phyloP scores from a whole-genome alignment of 257 asterid genomes.

The Ocimum tenuiflorum region DNA sequence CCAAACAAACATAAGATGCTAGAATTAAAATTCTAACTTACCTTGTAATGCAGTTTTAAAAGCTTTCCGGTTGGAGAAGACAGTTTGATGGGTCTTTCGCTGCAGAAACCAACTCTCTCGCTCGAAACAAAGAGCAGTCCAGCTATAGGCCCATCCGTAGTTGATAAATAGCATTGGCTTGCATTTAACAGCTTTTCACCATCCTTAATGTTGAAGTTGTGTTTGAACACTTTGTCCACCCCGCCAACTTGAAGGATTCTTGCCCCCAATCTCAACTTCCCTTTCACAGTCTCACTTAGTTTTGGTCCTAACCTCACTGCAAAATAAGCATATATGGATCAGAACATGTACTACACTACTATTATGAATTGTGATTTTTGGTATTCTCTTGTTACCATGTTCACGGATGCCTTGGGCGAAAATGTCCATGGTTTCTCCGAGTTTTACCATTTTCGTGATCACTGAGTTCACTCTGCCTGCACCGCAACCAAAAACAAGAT shows the following conservation, averaged over 20 bases:
- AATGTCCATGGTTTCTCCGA: slow-evolving; percentile 20
- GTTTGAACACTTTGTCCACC: slow-evolving; percentile 26
- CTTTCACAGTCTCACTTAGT: slow-evolving; percentile 28
- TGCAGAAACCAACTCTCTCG: slow-evolving; percentile 30
- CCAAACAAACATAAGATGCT: too few species aligned
- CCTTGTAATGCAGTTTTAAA: slow-evolving; percentile 27
- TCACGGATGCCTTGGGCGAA: slow-evolving; percentile 22
- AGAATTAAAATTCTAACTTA: not conserved
- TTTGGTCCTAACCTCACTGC: slow-evolving; percentile 28
- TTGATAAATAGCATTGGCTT: slow-evolving; percentile 29
- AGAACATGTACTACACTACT: not conserved
- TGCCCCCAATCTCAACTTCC: slow-evolving; percentile 31
- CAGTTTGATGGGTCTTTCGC: slow-evolving; percentile 26
- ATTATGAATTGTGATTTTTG: not conserved
- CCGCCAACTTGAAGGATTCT: slow-evolving; percentile 27
- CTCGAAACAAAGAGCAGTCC: slow-evolving; percentile 28
- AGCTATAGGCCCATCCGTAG: slow-evolving; percentile 34
- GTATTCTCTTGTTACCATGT: not conserved
- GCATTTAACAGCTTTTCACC: slow-evolving; percentile 31
- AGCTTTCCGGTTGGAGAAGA: too few species aligned
- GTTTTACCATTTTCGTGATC: slow-evolving; percentile 27
- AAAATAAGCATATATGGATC: not conserved
- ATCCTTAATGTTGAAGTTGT: slow-evolving; percentile 21
- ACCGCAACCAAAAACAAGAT: not conserved
- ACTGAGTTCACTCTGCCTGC: slow-evolving; percentile 28